These are phyloP conservation scores for Rosa multiflora DNA, from an alignment of 306 rosid genomes.

Conservation along the genomic window DNA sequence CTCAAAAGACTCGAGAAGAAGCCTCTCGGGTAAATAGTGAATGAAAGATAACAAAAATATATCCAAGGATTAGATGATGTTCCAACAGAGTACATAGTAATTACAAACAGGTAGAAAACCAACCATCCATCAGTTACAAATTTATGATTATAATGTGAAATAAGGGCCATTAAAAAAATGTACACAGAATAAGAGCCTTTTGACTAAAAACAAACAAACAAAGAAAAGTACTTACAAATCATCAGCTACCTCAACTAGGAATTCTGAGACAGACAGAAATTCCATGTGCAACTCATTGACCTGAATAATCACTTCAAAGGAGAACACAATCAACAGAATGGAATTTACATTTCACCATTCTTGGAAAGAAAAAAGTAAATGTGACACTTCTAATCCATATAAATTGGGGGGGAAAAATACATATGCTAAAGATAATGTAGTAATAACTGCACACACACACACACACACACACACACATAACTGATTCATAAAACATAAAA, in stretches of 20 bases:
- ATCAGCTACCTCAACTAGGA: conserved; percentile 87
- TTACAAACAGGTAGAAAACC: neutral
- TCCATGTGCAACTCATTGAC: conserved; percentile 87
- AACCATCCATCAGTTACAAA: neutral
- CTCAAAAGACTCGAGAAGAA: neutral
- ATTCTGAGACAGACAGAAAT: conserved; percentile 82
- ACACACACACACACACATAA: neutral
- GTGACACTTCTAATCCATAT: neutral
- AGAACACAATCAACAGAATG: conserved; percentile 28
- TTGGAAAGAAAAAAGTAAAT: neutral
- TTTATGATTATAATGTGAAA: neutral
- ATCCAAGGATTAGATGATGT: neutral
- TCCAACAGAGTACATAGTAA: neutral
- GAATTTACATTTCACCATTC: neutral
- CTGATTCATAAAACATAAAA: neutral
- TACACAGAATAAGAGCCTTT: neutral
- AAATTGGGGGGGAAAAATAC: neutral
- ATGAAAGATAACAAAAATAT: neutral
- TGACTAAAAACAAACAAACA: conserved; percentile 1
- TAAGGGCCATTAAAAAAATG: neutral
- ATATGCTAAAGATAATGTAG: neutral
- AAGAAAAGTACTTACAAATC: conserved; percentile 67
- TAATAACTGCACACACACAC: neutral
- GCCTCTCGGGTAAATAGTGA: neutral
- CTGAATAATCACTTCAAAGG: conserved; percentile 56